Evolutionary conservation across 2,329 filamentous ascomycete genomes (phyloP).

Genomic region (Dactylellina leptospora): DNA sequence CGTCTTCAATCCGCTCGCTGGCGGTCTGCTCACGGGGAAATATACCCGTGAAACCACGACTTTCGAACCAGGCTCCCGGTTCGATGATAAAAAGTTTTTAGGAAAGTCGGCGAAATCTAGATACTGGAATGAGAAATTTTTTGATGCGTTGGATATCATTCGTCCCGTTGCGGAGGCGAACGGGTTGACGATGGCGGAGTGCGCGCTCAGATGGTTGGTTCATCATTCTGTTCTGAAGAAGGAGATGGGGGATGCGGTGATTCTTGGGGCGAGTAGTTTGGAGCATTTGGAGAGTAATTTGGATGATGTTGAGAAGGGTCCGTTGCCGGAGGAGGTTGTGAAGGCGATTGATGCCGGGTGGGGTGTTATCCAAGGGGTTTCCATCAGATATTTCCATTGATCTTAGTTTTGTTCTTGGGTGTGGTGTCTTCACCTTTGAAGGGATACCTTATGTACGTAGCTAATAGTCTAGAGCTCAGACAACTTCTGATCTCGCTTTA

Average conservation of each 20-base stretch:
- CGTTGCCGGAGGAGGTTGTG: conserved; percentile 80
- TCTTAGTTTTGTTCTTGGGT: no score
- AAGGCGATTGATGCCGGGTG: conserved; percentile 80
- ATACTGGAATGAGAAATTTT: conserved; percentile 76
- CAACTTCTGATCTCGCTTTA: no score
- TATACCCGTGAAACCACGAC: conserved; percentile 68
- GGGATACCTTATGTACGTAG: neutral
- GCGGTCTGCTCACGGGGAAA: conserved; percentile 80
- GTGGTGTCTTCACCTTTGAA: no score
- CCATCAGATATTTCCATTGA: conserved; percentile 48
- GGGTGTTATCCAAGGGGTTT: conserved; percentile 64
- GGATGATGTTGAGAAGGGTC: conserved; percentile 71
- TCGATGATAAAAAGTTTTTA: conserved; percentile 68
- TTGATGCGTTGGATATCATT: conserved; percentile 73
- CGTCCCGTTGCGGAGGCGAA: conserved; percentile 74
- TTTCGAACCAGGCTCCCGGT: conserved; percentile 55
- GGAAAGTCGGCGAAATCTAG: conserved; percentile 71
- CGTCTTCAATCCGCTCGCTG: conserved; percentile 82
- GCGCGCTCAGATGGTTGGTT: conserved; percentile 74
- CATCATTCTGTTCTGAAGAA: conserved; percentile 72
- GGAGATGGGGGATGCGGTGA: conserved; percentile 66
- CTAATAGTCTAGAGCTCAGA: no score
- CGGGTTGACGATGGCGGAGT: conserved; percentile 75
- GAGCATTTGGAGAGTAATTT: conserved; percentile 69
- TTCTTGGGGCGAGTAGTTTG: conserved; percentile 69